A percentile compares a stretch with the other conserved stretches of the same genome.
These are phyloP conservation scores for Pseudoneurospora amorphoporcata DNA, from an alignment of 495 filamentous ascomycete species.

Conservation along the genomic window DNA sequence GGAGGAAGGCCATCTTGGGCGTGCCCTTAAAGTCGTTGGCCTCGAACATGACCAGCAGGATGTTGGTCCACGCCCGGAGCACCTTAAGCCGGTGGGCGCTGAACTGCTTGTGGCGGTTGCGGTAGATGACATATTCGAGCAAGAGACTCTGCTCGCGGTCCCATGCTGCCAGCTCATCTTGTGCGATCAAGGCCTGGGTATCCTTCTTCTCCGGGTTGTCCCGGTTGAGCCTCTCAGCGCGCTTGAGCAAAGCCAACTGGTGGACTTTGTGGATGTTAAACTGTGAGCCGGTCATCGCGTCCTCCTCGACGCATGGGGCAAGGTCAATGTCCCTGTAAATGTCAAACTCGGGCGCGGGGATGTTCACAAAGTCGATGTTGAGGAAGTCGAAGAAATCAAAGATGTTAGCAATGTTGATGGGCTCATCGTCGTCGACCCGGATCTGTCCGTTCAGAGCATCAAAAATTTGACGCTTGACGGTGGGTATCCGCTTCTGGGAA, in stretches of 20 bases:
- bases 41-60: conserved; percentile 68
- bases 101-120: conserved; percentile 56
- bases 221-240: conserved; percentile 31
- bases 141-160: conserved; percentile 46
- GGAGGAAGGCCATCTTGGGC: conserved; percentile 59
- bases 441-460: conserved; percentile 71
- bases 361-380: conserved; percentile 49
- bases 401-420: conserved; percentile 56
- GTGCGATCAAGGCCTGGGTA: conserved; percentile 37
- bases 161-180: conserved; percentile 46
- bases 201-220: conserved; percentile 14
- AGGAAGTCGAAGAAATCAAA: conserved; percentile 94
- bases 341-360: conserved; percentile 37
- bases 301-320: conserved; percentile 43
- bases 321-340: conserved; percentile 55
- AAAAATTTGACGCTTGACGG: conserved; percentile 66
- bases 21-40: conserved; percentile 62
- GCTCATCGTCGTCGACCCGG: conserved; percentile 47
- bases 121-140: conserved; percentile 45
- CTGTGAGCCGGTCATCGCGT: conserved; percentile 34
- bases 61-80: conserved; percentile 69
- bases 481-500: conserved; percentile 55
- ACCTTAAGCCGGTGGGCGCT: conserved; percentile 48
- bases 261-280: conserved; percentile 54
- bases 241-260: conserved; percentile 50